Evolutionary conservation across 495 filamentous ascomycete species (phyloP), one percentile per base, ranked within the genome.

Genomic region (Tuber aestivum): DNA sequence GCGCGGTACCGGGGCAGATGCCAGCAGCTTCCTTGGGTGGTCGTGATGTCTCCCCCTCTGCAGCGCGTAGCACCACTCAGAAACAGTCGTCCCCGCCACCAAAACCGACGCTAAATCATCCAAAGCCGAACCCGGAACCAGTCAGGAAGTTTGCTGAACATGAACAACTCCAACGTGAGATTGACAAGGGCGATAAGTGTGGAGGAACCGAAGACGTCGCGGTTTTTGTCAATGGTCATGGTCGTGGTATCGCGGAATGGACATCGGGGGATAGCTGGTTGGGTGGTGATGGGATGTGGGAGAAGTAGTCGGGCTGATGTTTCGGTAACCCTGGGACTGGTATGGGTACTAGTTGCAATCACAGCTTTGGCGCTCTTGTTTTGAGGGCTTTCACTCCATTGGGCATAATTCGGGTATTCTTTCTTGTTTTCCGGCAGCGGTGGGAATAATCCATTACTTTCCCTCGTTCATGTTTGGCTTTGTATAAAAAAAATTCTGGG

Each of bases 141-240:
- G 44, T 70, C 37, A 74, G 44, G 38, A 41, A 75, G 72, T 48
- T 77, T 45, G 45, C 73, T 21, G 79, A 81, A 44, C 75, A 81
- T 35, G 79, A 81, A 48, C 74, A 81, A 37, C 41, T 77, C 37
- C 75, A 81, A 37, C 42, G 78, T 37, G 78, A 78, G 72, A 48
- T 75, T 27, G 78, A 78, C n/a, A 80, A 81, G 40, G 80, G 80
- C 20, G 79, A 81, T 18, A 70, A 76, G 44, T 76, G 75, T 4
- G 86, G 85, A 70, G 84, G 86, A 9, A 85, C 86, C 2, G 87
- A 87, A 44, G 87, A 87, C 68, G 83, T 88, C 14, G 76, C 87
- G 32, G 85, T 84, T 9, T 87, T 87, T 79, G 78, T 87, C 27
- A 86, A 86, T 69, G 87, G 86, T 18, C 82, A 86, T 69, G 87